These are phyloP conservation scores for Pseudogymnoascus sp. DNA, from an alignment of 2,329 filamentous ascomycete genomes.

Conservation along the genomic window DNA sequence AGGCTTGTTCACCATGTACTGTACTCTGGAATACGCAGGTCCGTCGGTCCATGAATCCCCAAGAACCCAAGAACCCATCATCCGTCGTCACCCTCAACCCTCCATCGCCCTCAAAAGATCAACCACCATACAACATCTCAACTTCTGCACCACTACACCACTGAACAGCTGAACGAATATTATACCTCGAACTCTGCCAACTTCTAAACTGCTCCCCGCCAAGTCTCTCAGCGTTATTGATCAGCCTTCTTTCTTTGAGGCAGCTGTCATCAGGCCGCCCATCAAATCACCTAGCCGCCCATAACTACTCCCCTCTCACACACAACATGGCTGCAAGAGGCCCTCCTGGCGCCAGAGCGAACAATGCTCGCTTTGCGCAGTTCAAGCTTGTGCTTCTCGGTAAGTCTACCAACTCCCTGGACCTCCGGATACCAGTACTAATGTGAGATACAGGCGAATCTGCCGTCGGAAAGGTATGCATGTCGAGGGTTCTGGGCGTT, in stretches of 20 bases:
- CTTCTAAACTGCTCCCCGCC: background rate
- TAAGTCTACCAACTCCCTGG: slow-evolving; percentile 38
- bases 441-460: slow-evolving; percentile 68
- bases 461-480: slow-evolving; percentile 86
- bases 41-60: background rate
- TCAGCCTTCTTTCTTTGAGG: background rate
- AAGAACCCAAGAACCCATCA: background rate
- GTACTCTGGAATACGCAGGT: background rate
- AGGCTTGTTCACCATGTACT: background rate
- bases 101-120: background rate
- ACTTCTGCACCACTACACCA: background rate
- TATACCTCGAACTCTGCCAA: background rate
- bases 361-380: slow-evolving; percentile 87
- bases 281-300: background rate
- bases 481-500: background rate
- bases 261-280: background rate
- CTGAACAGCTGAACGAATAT: background rate
- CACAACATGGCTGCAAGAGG: slow-evolving; percentile 71
- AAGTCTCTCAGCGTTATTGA: background rate
- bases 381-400: slow-evolving; percentile 97
- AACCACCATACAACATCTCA: slow-evolving; percentile 7
- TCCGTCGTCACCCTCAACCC: slow-evolving; percentile 1
- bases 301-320: background rate
- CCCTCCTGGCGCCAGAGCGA: slow-evolving; percentile 51
- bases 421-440: slow-evolving; percentile 25